A percentile compares a stretch with the other conserved stretches of the same genome.
Evolutionary conservation across 208 protist genomes (phyloP).

Genomic region (Wallacemonas sp.): DNA sequence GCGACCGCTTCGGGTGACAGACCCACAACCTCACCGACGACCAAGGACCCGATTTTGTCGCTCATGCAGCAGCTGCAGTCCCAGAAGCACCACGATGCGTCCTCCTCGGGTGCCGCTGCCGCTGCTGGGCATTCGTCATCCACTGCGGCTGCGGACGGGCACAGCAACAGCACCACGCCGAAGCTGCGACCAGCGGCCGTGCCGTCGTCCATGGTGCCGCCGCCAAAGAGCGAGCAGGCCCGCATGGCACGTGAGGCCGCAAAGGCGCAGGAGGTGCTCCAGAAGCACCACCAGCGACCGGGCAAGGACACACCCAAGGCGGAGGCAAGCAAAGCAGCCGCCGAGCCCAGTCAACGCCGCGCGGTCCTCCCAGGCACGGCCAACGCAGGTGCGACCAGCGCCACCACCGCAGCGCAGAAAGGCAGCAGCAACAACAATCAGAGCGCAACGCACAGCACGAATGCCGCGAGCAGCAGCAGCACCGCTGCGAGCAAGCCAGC

Average conservation of each 20-base stretch:
- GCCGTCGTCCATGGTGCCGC: slow-evolving; percentile 16
- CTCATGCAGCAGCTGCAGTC: slow-evolving; percentile 14
- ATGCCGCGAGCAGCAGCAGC: not conserved
- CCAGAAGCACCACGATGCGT: too few relatives aligned
- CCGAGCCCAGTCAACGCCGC: slow-evolving; percentile 6
- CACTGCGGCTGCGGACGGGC: too few relatives aligned
- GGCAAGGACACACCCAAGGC: slow-evolving; percentile 1
- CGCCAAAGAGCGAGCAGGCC: slow-evolving; percentile 8
- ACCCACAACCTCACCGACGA: not conserved
- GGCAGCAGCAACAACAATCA: not conserved
- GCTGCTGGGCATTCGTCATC: too few relatives aligned
- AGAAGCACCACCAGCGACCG: not conserved
- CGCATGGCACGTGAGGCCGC: slow-evolving; percentile 18
- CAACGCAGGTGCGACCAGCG: not conserved
- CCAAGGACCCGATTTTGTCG: not conserved
- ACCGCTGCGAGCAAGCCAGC: not conserved
- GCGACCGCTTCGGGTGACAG: not conserved
- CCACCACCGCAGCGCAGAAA: not conserved
- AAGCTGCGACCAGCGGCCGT: slow-evolving; percentile 11
- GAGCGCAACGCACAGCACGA: not conserved
- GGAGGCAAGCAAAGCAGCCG: not conserved
- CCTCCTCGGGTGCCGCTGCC: too few relatives aligned
- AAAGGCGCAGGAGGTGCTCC: not conserved
- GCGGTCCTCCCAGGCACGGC: not conserved
- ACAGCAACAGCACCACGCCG: not conserved